phyloP scores from a whole-genome alignment of 306 rosid genomes.

The Arachis stenosperma region DNA sequence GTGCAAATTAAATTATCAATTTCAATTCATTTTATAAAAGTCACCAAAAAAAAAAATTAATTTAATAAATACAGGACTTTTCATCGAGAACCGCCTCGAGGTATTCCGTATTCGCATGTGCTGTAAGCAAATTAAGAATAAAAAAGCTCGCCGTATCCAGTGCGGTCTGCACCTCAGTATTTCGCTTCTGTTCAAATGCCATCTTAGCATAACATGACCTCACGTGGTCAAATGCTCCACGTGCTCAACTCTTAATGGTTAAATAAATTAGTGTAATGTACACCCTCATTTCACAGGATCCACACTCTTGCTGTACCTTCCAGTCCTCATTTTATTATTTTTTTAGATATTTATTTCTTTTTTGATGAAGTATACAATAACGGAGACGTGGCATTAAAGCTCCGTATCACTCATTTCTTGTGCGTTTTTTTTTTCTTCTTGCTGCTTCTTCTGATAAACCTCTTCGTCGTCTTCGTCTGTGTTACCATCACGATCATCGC shows the following conservation, averaged over 20 bases:
- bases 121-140: neutral
- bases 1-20: too few relatives aligned
- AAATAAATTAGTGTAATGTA: neutral
- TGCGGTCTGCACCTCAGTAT: neutral
- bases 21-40: too few relatives aligned
- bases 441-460: neutral
- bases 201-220: constrained; percentile 20
- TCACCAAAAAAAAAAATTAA: too few relatives aligned
- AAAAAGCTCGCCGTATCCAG: neutral
- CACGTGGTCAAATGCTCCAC: constrained; percentile 16
- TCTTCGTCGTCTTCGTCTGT: constrained; percentile 1
- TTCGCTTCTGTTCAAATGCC: neutral
- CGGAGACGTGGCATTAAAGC: constrained; percentile 47
- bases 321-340: neutral
- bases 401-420: constrained; percentile 38
- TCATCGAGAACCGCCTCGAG: neutral
- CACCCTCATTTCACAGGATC: neutral
- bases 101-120: neutral
- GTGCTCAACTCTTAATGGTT: constrained; percentile 30
- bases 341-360: neutral
- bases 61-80: too few relatives aligned
- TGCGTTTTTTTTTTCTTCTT: constrained; percentile 11
- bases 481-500: constrained; percentile 35
- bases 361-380: neutral
- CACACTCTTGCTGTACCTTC: neutral